Evolutionary conservation across 306 rosid species (phyloP).

Genomic region (Lathyrus sativus): DNA sequence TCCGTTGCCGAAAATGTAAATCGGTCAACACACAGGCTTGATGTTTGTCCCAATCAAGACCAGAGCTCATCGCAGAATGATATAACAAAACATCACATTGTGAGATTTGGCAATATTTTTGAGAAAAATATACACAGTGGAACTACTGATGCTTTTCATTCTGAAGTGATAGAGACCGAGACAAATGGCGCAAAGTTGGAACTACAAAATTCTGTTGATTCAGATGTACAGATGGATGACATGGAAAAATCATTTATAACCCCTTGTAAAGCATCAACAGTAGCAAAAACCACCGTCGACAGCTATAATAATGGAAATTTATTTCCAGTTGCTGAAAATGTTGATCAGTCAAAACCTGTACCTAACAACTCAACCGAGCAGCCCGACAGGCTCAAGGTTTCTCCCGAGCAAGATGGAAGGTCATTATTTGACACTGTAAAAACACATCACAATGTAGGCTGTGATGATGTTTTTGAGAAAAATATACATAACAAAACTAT

Average conservation of each 20-base stretch:
- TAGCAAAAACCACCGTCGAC: conserved; percentile 38
- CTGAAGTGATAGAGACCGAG: conserved; percentile 23
- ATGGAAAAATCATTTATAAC: conserved; percentile 56
- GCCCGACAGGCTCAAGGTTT: conserved; percentile 33
- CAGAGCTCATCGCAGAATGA: conserved; percentile 38
- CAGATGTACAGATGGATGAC: conserved; percentile 65
- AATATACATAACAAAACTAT: conserved; percentile 26
- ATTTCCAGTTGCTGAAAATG: conserved; percentile 25
- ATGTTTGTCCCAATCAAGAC: conserved; percentile 36
- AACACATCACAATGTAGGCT: conserved; percentile 22
- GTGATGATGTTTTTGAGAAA: conserved; percentile 29
- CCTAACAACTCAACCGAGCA: conserved; percentile 37
- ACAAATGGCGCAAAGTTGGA: conserved; percentile 31
- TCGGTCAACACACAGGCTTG: conserved; percentile 39
- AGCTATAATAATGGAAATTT: conserved; percentile 36
- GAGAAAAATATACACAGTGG: conserved; percentile 27
- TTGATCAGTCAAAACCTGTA: conserved; percentile 33
- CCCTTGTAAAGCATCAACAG: conserved; percentile 46
- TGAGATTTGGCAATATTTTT: conserved; percentile 29
- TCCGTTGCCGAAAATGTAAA: conserved; percentile 35
- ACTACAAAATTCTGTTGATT: conserved; percentile 21
- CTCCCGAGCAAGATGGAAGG: conserved; percentile 41
- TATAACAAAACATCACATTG: conserved; percentile 17
- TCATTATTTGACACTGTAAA: conserved; percentile 34
- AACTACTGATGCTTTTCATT: conserved; percentile 28